Percentiles rank a stretch among this genome's conserved stretches.
These are phyloP conservation scores for Trichosanthes cucumerina DNA, from an alignment of 306 rosid species.

Conservation along the genomic window DNA sequence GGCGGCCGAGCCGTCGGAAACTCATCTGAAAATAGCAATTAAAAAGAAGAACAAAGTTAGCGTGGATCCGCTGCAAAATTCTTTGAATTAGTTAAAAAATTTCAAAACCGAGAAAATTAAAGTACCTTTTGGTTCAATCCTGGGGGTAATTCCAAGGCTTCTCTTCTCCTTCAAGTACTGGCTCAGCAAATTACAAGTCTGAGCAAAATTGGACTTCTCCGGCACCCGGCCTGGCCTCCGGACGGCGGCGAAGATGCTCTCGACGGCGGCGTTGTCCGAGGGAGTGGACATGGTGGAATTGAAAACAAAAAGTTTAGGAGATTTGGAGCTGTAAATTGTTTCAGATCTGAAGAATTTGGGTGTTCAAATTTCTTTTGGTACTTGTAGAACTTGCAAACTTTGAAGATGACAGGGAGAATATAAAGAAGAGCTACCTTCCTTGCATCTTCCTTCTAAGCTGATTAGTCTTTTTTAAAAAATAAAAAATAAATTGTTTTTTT, in stretches of 20 bases:
- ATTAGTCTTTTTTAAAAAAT: constrained; percentile 5
- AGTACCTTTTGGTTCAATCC: constrained; percentile 8
- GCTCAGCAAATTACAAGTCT: constrained; percentile 59
- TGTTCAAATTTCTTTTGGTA: background rate
- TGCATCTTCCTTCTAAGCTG: constrained; percentile 21
- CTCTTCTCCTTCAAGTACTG: constrained; percentile 73
- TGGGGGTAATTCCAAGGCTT: constrained; percentile 15
- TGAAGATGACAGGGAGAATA: constrained; percentile 5
- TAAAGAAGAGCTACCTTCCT: constrained; percentile 1
- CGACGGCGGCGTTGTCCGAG: constrained; percentile 12
- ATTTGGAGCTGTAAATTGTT: background rate
- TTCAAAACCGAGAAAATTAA: background rate
- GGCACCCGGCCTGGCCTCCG: constrained; percentile 27
- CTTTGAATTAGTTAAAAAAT: background rate
- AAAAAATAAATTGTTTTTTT: no score
- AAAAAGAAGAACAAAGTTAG: background rate
- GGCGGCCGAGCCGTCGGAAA: constrained; percentile 6
- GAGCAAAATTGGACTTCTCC: constrained; percentile 61
- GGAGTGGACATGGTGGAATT: background rate
- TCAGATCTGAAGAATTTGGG: background rate
- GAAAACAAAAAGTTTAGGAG: background rate
- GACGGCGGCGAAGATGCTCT: constrained; percentile 13
- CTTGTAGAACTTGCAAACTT: background rate
- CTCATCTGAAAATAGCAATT: background rate
- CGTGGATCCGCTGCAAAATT: no score